These are phyloP conservation scores for Plantago lanceolata DNA, from an alignment of 305 asterid species.

Conservation along the genomic window DNA sequence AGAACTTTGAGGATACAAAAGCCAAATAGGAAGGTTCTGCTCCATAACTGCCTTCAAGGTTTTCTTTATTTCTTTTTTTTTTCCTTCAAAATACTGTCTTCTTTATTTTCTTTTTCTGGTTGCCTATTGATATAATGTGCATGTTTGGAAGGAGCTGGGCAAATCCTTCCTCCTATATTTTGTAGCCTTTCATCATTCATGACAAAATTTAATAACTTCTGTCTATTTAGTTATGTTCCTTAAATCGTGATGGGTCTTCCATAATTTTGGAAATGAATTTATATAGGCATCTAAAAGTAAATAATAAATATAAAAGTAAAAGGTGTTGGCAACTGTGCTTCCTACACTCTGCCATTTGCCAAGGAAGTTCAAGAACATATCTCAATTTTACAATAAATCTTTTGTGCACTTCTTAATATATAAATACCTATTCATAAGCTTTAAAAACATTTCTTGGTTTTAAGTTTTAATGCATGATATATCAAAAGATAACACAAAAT, in stretches of 20 bases:
- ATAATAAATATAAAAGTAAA: neutral
- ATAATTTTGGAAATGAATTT: constrained; percentile 10
- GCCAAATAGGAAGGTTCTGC: neutral
- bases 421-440: neutral
- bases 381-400: neutral
- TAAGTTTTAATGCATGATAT: neutral
- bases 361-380: neutral
- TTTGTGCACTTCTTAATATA: neutral
- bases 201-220: too few species aligned
- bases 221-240: neutral
- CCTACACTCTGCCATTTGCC: neutral
- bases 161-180: neutral
- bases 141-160: too few species aligned
- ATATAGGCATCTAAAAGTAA: neutral
- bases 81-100: neutral
- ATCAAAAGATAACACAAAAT: neutral
- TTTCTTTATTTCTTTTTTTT: too few species aligned
- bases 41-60: too few species aligned
- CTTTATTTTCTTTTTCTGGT: neutral
- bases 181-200: neutral
- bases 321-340: too few species aligned
- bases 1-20: neutral
- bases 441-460: neutral
- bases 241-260: constrained; percentile 9
- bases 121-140: too few species aligned